A percentile compares a stretch with the other conserved stretches of the same genome.
phyloP scores from a whole-genome alignment of 345 rosid genomes.

The Eucalyptus sideroxylon region DNA sequence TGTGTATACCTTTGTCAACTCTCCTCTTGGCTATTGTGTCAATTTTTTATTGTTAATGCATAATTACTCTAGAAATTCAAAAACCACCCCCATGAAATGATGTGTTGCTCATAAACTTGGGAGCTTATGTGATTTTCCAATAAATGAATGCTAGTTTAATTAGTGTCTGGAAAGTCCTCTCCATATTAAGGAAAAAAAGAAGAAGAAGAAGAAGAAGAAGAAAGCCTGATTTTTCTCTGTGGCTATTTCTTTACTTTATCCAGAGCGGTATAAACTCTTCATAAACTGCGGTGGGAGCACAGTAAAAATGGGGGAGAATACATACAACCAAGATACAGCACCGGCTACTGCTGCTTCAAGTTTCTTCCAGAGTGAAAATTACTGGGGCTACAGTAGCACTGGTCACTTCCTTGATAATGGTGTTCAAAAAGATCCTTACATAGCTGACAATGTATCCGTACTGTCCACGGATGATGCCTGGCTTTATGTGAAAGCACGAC shows the following conservation, averaged over 20 bases:
- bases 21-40: neutral
- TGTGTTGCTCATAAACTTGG: neutral
- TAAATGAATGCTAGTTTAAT: neutral
- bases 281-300: neutral
- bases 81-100: neutral
- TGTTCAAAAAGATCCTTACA: neutral
- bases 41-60: neutral
- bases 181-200: neutral
- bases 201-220: neutral
- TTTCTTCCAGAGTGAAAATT: neutral
- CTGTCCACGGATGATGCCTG: neutral
- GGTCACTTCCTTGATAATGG: neutral
- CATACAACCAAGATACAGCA: neutral
- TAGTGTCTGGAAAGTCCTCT: neutral
- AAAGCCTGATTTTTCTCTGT: neutral
- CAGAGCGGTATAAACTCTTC: neutral
- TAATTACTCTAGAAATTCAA: neutral
- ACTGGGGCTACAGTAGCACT: neutral
- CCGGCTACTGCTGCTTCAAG: neutral
- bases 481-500: slow-evolving; percentile 21
- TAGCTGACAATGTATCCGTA: neutral
- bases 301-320: accelerated
- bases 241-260: neutral
- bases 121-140: neutral
- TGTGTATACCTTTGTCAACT: neutral